Percentiles rank a stretch among this genome's conserved stretches.
Conservation (phyloP, 2,329 filamentous ascomycete genomes). For the Erysiphe pulchra region DNA sequence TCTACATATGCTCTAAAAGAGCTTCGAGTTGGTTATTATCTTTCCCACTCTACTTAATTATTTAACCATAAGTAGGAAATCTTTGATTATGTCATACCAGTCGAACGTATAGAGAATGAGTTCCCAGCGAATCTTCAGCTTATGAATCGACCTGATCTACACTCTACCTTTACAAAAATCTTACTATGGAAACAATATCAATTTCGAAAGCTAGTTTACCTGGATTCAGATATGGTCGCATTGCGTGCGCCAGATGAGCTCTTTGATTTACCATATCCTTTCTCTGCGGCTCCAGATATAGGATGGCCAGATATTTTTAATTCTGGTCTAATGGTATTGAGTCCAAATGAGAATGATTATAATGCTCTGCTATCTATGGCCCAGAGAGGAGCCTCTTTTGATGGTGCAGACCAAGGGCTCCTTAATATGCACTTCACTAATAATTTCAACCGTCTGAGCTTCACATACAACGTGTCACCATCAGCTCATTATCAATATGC, state of each 20-base stretch:
- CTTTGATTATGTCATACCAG: constrained; percentile 73
- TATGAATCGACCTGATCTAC: constrained; percentile 75
- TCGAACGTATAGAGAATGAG: constrained; percentile 52
- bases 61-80: constrained; percentile 29
- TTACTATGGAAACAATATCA: constrained; percentile 77
- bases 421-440: constrained; percentile 82
- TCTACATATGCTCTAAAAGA: constrained; percentile 50
- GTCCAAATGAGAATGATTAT: constrained; percentile 68
- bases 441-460: too few species aligned
- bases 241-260: constrained; percentile 81
- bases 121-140: constrained; percentile 62
- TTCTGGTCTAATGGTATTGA: constrained; percentile 83
- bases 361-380: constrained; percentile 66
- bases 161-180: constrained; percentile 91
- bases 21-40: constrained; percentile 34
- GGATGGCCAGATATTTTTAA: constrained; percentile 98
- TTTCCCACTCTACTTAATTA: background rate
- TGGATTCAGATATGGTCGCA: constrained; percentile 85
- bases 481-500: too few species aligned
- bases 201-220: constrained; percentile 78
- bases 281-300: constrained; percentile 67
- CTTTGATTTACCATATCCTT: constrained; percentile 35
- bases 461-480: too few species aligned
- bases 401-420: constrained; percentile 87
- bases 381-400: constrained; percentile 71